Base-by-base conservation (phyloP, 371 early-diverging fungal species). In the Globomyces sp. region DNA sequence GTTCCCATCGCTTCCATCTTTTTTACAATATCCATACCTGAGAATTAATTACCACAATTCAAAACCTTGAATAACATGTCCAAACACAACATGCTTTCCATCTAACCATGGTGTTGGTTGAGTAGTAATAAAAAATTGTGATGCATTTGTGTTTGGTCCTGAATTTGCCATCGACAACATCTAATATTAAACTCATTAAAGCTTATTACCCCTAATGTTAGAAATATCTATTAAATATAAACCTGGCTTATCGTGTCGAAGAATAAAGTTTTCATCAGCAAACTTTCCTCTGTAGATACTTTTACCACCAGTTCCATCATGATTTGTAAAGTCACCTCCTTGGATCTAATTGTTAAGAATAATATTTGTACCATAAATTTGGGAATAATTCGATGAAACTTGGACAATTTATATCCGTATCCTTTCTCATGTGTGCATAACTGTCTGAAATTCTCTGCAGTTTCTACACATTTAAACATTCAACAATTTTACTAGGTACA, bases 11-110 rank as follows among this genome's bases (percentile, higher is more conserved):
- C 52, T 76, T 95, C 96, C 68, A 97, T 86, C 63, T 80, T 78
- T 65, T 85, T 74, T 66, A 97, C 87, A 43, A 97, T 79, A 34
- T 93, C 89, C 71, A 86, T 70, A 48, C 96, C 96, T 24, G 24
- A 24, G 24, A 24, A 36, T 62, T 64, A 60, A 81, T 74, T 37
- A 99, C 99, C 48, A 77, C 50, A n/a, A n/a, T 49, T 11, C 24
- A 24, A 24, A 24, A 24, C 24, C 61, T n/a, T 39, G n/a, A 39
- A 42, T 37, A 1, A 63, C 63, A 10, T 44, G n/a, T 57, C 99
- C 99, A 78, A 99, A 99, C 34, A 79, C 75, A 49, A 71, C 63
- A 52, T 83, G 83, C 63, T 80, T 80, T 13, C 80, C 77, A 72
- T 89, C 85, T 37, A 89, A 74, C 80, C 85, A 85, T 9, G 72